A percentile compares a stretch with the other conserved stretches of the same genome.
Evolutionary conservation across 192 early-diverging fungal species (phyloP).

Genomic region (Backusella westeae): DNA sequence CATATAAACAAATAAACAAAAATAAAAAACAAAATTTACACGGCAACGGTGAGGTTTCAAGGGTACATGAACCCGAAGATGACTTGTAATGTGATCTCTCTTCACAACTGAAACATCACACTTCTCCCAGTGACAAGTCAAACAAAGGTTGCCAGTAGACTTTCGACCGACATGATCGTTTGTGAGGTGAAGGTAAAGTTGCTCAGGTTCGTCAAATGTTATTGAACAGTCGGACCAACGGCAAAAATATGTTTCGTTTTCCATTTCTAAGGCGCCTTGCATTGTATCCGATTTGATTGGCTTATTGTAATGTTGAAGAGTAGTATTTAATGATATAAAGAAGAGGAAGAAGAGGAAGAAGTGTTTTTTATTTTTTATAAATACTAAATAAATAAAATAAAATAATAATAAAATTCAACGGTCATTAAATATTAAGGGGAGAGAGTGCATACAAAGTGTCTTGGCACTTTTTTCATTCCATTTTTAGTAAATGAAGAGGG

Average conservation of each 20-base stretch:
- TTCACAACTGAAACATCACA: constrained; percentile 75
- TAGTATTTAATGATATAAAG: not conserved
- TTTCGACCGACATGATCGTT: constrained; percentile 92
- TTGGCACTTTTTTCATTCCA: constrained; percentile 8
- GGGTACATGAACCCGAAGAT: constrained; percentile 89
- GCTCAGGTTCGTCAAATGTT: constrained; percentile 74
- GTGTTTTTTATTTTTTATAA: not conserved
- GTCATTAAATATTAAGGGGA: constrained; percentile 6
- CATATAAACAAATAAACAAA: not conserved
- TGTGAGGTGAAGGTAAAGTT: constrained; percentile 82
- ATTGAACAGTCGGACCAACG: constrained; percentile 46
- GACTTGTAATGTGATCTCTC: constrained; percentile 98
- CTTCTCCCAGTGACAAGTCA: constrained; percentile 86
- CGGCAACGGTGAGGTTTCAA: constrained; percentile 86
- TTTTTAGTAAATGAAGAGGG: constrained; percentile 5
- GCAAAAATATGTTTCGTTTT: constrained; percentile 29
- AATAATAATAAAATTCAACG: not conserved
- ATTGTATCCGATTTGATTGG: not conserved
- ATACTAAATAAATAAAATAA: not conserved
- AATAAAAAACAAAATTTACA: constrained; percentile 34
- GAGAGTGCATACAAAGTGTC: constrained; percentile 8
- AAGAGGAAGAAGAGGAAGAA: not conserved
- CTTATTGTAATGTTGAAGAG: not conserved
- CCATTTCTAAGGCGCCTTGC: constrained; percentile 9
- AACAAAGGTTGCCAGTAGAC: constrained; percentile 80